Base-by-base conservation (phyloP, 257 asterid species). In the Scutellaria galericulata region DNA sequence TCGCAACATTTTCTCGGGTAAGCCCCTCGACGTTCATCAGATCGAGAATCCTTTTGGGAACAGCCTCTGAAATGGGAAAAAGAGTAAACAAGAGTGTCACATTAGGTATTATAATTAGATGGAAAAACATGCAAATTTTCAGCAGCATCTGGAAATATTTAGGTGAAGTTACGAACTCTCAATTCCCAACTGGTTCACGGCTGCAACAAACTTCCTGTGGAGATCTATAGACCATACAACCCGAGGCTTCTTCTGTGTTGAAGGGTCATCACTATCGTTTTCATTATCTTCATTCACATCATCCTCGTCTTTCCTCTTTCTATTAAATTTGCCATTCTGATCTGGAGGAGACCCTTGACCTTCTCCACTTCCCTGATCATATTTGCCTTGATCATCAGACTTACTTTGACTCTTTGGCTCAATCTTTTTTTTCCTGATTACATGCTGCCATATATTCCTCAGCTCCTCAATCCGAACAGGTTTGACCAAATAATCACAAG, bases 31-130 rank as follows among this genome's bases (percentile, higher is more conserved):
- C 93, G 11, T 84, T 84, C 96, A 89, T 87, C 78, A 86, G 60
- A 78, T 89, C 93, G 67, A 89, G 88, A 83, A 89, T 89, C 83
- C 89, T 84, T 77, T 85, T 89, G 18, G 96, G 96, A 55, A 84
- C 86, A 45, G 93, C 93, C 78, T 87, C 93, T 89, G 85, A 66
- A 75, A 61, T 40, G 50, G 62, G 20, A 55, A 61, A 31, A 24
- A 24, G 0, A 37, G 66, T n/a, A 13, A 56, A 35, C 31, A 42
- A 45, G 48, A 75, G 72, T 0, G 40, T 31, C 3, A 52, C 14
- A 35, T 52, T 47, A 63, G 9, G 45, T 39, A 48, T 20, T 22
- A 39, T 27, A 55, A 50, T 18, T 0, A 15, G 15, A 42, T 13
- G 55, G 22, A 31, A 56, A 64, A 71, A 50, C n/a, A 61, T 44